Conservation (phyloP, 192 early-diverging fungal genomes). For the Chytriomyces sp. region DNA sequence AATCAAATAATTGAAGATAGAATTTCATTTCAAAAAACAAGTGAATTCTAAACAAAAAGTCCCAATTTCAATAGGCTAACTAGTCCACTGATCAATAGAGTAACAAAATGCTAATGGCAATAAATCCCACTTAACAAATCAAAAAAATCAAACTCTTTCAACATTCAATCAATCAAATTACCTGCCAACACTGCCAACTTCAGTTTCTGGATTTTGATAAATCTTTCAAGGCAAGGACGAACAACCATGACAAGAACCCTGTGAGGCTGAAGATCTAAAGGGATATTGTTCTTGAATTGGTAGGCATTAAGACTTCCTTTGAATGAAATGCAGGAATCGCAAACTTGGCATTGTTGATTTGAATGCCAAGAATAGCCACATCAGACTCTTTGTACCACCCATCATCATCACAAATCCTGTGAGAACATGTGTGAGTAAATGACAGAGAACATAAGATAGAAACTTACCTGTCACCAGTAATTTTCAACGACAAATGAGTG, state of each 20-base stretch:
- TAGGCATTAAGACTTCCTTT: not conserved
- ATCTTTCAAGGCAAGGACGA: not conserved
- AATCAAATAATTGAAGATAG: too few species aligned
- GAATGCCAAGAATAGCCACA: not conserved
- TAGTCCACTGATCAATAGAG: too few species aligned
- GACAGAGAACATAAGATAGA: not conserved
- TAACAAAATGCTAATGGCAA: too few species aligned
- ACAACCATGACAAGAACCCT: not conserved
- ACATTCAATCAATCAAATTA: too few species aligned
- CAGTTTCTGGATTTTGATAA: not conserved
- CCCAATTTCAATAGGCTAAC: too few species aligned
- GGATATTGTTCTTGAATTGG: not conserved
- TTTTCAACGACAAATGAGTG: not conserved
- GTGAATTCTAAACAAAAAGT: too few species aligned
- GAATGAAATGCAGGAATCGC: not conserved
- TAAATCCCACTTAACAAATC: too few species aligned
- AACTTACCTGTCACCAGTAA: conserved; percentile 10
- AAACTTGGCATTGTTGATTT: not conserved
- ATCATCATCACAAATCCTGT: not conserved
- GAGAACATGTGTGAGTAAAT: not conserved
- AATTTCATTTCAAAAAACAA: too few species aligned
- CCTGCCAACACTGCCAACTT: too few species aligned
- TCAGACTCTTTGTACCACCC: not conserved
- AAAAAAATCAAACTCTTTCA: too few species aligned
- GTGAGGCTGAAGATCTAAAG: not conserved